Conservation (phyloP, 371 early-diverging fungal species). For the Mucor mucedo region DNA sequence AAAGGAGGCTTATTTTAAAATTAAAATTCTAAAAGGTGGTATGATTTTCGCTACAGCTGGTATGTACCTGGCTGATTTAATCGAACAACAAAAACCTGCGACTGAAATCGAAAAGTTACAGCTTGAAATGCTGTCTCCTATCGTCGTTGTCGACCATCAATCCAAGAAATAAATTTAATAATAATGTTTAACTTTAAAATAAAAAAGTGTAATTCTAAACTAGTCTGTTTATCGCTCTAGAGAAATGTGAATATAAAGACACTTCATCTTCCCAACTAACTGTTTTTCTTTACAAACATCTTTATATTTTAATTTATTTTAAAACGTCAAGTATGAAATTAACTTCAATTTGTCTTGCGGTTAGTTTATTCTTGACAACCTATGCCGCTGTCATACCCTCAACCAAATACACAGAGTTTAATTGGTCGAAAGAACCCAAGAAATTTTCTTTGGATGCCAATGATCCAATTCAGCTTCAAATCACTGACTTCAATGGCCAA, state of each 20-base stretch:
- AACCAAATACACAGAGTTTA: slow-evolving; percentile 7
- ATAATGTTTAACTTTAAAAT: background rate
- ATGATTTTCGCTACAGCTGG: slow-evolving; percentile 55
- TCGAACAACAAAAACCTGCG: slow-evolving; percentile 48
- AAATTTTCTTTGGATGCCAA: slow-evolving; percentile 2
- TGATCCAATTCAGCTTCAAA: slow-evolving; percentile 10
- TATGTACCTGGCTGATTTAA: slow-evolving; percentile 45
- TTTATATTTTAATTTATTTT: background rate
- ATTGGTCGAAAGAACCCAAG: slow-evolving; percentile 3
- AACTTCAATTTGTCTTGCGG: background rate
- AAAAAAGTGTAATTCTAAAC: background rate
- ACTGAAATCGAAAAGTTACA: slow-evolving; percentile 39
- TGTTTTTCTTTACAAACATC: background rate
- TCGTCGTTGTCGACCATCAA: slow-evolving; percentile 44
- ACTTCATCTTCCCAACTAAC: background rate
- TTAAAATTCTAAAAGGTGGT: slow-evolving; percentile 35
- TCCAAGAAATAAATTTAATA: slow-evolving; percentile 15
- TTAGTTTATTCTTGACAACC: background rate
- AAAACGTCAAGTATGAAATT: slow-evolving; percentile 4
- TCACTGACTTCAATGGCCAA: slow-evolving; percentile 9
- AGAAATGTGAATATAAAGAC: background rate
- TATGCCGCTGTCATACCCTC: slow-evolving; percentile 7
- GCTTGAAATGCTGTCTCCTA: slow-evolving; percentile 44
- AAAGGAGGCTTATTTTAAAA: slow-evolving; percentile 4
- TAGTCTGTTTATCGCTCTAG: background rate